Evolutionary conservation across 345 rosid species (phyloP), one percentile per base, ranked within the genome.

Genomic region (Syzygium aromaticum): DNA sequence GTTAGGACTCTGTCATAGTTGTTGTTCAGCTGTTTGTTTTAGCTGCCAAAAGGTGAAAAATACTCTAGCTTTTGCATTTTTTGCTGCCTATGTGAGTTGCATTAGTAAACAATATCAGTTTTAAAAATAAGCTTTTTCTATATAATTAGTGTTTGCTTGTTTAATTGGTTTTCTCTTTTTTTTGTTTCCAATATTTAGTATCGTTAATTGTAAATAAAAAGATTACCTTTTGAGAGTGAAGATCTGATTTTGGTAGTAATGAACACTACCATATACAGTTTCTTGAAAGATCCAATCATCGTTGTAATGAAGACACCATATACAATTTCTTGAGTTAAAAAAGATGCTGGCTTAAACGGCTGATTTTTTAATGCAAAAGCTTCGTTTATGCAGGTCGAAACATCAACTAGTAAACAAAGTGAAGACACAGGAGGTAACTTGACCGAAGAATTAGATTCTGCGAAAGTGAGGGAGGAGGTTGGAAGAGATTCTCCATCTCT

Each of bases 311-410:
- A 73, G 49, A 73, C 38, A 73, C 80, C 49, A 38, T 73, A 38
- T 73, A 40, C 80, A 9, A 38, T 38, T 33, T 73, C 49, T 33
- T 73, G 49, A 19, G 82, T 73, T 73, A 73, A 73, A 19, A 73
- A 64, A 64, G 40, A 15, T 3, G 27, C 82, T 19, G 82, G 25
- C 82, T 73, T 73, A 73, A 84, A 17, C 25, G 22, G 43, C 33
- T 3, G 46, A 28, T 84, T 84, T 84, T 84, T 28, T 53, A 7
- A 52, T 30, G 54, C 7, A 11, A 28, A 30, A 67, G 77, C 78
- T 84, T 64, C 11, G 84, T 54, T 86, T 85, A n/a, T 85, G 89
- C 91, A 94, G 98, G 92, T 85, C 54, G 87, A 93, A 86, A 94
- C 78, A 88, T 87, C 89, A 52, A 64, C 73, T 83, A 64, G 54